These are phyloP conservation scores for Porphyra umbilicalis DNA, from an alignment of 31 red algal genomes.

Conservation along the genomic window DNA sequence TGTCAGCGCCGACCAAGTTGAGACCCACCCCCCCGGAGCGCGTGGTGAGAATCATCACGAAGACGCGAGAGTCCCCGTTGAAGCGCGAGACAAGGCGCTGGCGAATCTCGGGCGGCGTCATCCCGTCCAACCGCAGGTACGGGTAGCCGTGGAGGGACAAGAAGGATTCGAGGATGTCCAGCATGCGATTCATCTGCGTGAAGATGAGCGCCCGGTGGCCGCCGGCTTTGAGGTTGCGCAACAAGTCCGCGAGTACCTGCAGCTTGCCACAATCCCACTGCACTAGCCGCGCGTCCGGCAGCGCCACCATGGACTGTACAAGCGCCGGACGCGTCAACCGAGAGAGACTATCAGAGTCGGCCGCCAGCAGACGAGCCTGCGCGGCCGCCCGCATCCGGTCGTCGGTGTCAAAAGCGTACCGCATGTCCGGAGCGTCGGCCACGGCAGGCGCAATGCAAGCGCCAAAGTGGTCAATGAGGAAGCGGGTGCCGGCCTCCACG, in stretches of 20 bases:
- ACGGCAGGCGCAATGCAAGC: constrained; percentile 41
- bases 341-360: neutral
- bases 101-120: constrained; percentile 57
- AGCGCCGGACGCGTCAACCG: constrained; percentile 47
- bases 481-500: neutral
- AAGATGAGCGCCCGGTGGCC: constrained; percentile 78
- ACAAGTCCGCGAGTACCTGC: constrained; percentile 50
- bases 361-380: neutral
- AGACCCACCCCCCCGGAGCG: constrained; percentile 66
- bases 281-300: constrained; percentile 82
- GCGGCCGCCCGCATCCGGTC: constrained; percentile 1
- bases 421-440: constrained; percentile 30
- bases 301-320: constrained; percentile 35
- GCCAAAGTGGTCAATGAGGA: constrained; percentile 36
- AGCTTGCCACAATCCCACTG: constrained; percentile 98
- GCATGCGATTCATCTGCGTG: constrained; percentile 76
- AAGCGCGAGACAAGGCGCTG: constrained; percentile 81
- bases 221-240: constrained; percentile 34
- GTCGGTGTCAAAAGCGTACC: constrained; percentile 40
- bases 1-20: constrained; percentile 85
- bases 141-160: constrained; percentile 59
- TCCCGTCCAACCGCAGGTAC: constrained; percentile 86
- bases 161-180: constrained; percentile 95
- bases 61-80: constrained; percentile 58
- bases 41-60: constrained; percentile 84